phyloP scores from a whole-genome alignment of 108 stramenopile species.

The Nitzschia sp. region DNA sequence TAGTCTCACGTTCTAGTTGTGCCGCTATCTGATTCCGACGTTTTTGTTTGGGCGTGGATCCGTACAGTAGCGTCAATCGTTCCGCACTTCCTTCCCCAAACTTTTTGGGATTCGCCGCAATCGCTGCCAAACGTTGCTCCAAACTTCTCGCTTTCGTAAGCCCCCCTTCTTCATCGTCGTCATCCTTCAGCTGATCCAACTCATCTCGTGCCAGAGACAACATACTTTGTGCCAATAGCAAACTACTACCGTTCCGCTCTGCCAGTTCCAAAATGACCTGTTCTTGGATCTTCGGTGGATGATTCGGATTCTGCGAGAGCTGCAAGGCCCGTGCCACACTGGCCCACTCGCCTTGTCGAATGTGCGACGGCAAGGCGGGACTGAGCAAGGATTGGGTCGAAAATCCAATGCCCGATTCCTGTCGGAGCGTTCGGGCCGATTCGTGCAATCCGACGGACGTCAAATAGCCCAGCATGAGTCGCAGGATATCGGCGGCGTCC shows the following conservation, averaged over 20 bases:
- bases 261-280: constrained; percentile 41
- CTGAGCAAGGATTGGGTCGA: not conserved
- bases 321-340: constrained; percentile 42
- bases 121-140: constrained; percentile 67
- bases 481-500: constrained; percentile 59
- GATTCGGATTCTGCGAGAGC: constrained; percentile 35
- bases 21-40: constrained; percentile 73
- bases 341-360: constrained; percentile 64
- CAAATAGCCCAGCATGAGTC: constrained; percentile 61
- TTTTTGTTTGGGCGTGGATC: constrained; percentile 32
- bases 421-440: constrained; percentile 47
- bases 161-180: constrained; percentile 17
- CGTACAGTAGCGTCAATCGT: constrained; percentile 9
- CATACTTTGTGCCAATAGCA: constrained; percentile 27
- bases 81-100: constrained; percentile 9
- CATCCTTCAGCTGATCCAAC: constrained; percentile 26
- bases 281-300: constrained; percentile 13
- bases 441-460: constrained; percentile 60
- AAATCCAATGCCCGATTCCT: constrained; percentile 61
- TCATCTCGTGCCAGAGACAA: constrained; percentile 24
- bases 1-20: constrained; percentile 36
- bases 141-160: constrained; percentile 37
- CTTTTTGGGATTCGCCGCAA: constrained; percentile 45
- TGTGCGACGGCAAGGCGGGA: not conserved
- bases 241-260: constrained; percentile 15